Base-by-base conservation (phyloP, 371 early-diverging fungal genomes). In the Dichotomocladium elegans region DNA sequence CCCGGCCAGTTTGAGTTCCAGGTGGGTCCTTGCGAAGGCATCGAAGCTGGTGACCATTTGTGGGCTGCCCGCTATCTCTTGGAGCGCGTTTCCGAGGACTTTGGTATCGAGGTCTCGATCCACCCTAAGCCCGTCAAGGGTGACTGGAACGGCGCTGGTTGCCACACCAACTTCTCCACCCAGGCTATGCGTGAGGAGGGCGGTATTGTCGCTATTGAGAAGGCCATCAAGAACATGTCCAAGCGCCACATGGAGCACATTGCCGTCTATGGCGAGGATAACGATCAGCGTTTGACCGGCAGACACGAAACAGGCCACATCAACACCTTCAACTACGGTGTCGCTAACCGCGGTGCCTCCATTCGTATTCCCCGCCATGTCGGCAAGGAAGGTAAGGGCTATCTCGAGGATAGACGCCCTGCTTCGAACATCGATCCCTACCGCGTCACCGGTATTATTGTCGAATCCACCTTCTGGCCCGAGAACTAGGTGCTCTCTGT, bases 351-450 rank as follows among this genome's bases (percentile, higher is more conserved):
- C 53, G 80, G 78, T 46, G 73, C 74, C 3, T 77, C 76, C 42
- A 80, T 80, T 44, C 73, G 80, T 61, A 77, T 80, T 63, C 73
- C 75, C 33, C 66, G 79, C 40, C 76, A 72, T 43, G 74, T 75
- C 21, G 71, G 70, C 31, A 70, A 66, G 57, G 60, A 65, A 58
- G 79, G 76, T 50, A 71, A 71, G 53, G 79, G 79, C 27, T 79
- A 79, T 51, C 57, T 75, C 44, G 79, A 79, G 59, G 76, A 79
- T 51, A 43, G 76, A 35, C 60, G 78, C 4, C 78, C 78, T 30
- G 80, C 80, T 34, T 74, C 74, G 53, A 79, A 79, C 72, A 74
- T 74, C 51, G 79, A 79, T 51, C 76, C 79, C 46, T 79, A 79
- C 61, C 66, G 58, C 41, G 80, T 79, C 35, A 77, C 77, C 25